phyloP scores from a whole-genome alignment of 208 protist species.

The Acanthamoeba divionensis region DNA sequence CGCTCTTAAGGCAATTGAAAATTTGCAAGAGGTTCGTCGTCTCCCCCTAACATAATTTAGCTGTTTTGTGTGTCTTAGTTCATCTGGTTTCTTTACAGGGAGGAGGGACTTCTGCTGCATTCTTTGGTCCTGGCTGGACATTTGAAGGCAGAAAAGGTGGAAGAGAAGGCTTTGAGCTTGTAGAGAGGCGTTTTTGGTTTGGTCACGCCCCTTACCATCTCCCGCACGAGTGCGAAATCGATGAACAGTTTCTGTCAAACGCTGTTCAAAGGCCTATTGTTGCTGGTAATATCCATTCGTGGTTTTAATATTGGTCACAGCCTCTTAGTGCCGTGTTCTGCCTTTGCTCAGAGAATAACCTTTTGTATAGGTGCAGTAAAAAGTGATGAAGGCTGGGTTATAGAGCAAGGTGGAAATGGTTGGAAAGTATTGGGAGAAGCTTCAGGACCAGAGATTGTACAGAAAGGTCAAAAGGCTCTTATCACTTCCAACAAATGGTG shows the following conservation, averaged over 20 bases:
- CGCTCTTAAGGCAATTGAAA: slow-evolving; percentile 64
- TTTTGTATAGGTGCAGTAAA: neutral
- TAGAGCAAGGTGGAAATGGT: slow-evolving; percentile 13
- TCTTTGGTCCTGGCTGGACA: slow-evolving; percentile 89
- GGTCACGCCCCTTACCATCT: neutral
- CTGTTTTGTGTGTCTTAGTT: neutral
- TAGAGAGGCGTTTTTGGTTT: slow-evolving; percentile 35
- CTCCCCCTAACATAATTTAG: neutral
- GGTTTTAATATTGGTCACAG: neutral
- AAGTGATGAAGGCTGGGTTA: slow-evolving; percentile 20
- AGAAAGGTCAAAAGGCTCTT: neutral
- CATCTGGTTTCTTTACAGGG: neutral
- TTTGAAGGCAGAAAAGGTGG: slow-evolving; percentile 71
- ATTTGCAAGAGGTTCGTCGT: neutral
- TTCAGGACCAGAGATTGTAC: neutral
- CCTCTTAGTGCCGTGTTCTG: neutral
- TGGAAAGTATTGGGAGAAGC: slow-evolving; percentile 1
- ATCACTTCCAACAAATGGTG: neutral
- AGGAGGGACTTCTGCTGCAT: slow-evolving; percentile 76
- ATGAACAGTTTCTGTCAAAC: neutral
- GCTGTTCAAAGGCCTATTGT: neutral
- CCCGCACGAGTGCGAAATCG: neutral
- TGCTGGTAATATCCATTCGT: neutral
- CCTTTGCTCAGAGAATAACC: neutral
- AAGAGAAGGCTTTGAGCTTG: neutral